Conservation (phyloP, 164 flowering plant genomes). For the Tinospora cordifolia region DNA sequence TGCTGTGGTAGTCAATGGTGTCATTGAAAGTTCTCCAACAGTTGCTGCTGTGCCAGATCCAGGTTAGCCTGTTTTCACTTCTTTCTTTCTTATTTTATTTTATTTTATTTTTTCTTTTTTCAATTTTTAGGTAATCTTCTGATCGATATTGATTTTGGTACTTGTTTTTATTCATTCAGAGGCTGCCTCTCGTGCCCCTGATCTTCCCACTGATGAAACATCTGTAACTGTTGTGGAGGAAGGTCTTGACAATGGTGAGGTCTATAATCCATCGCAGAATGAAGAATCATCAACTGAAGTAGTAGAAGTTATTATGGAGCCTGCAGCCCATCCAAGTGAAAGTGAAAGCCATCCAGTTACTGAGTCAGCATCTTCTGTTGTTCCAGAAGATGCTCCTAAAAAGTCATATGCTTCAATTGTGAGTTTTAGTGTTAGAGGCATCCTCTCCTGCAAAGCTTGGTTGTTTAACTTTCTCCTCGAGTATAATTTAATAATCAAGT, state of each 20-base stretch:
- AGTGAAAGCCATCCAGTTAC: slow-evolving; percentile 20
- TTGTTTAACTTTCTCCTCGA: background rate
- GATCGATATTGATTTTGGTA: background rate
- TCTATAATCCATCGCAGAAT: slow-evolving; percentile 36
- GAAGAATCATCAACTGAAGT: slow-evolving; percentile 34
- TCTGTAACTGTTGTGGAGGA: slow-evolving; percentile 26
- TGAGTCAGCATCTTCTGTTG: slow-evolving; percentile 24
- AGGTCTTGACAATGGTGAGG: slow-evolving; percentile 33
- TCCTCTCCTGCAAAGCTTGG: background rate
- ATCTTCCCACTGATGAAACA: slow-evolving; percentile 25
- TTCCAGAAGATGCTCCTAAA: slow-evolving; percentile 48
- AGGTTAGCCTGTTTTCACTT: slow-evolving; percentile 33
- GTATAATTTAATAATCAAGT: background rate
- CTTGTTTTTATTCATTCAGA: slow-evolving; percentile 31
- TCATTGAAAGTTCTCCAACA: slow-evolving; percentile 17
- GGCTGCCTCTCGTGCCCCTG: slow-evolving; percentile 29
- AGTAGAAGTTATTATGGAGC: slow-evolving; percentile 34
- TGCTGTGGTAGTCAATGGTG: slow-evolving; percentile 17
- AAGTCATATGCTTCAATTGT: slow-evolving; percentile 69
- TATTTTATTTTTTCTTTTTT: slow-evolving; percentile 1
- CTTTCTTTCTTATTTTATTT: too few relatives aligned
- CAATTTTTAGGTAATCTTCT: background rate
- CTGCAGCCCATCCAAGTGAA: slow-evolving; percentile 22
- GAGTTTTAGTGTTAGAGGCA: slow-evolving; percentile 18
- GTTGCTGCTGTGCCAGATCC: slow-evolving; percentile 28